phyloP scores from a whole-genome alignment of 768 basidiomycete genomes.

The Calvatia gigantea region DNA sequence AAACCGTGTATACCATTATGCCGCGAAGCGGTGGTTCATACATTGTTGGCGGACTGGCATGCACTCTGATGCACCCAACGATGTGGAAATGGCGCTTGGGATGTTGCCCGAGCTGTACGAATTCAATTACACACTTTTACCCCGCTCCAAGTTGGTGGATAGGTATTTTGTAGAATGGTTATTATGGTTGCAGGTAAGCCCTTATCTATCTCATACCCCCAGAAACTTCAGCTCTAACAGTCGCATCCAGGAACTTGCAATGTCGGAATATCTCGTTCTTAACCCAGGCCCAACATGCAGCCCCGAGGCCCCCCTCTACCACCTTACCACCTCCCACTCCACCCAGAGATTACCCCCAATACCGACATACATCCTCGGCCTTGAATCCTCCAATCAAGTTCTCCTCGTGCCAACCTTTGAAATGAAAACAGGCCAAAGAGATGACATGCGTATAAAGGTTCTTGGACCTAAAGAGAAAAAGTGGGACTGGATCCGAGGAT shows the following conservation, averaged over 20 bases:
- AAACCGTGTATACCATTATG: background rate
- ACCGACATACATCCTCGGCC: constrained; percentile 5
- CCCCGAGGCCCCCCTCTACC: background rate
- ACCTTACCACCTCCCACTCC: too few species aligned
- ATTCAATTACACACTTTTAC: background rate
- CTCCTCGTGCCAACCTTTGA: constrained; percentile 1
- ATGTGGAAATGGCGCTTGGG: background rate
- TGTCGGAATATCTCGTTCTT: constrained; percentile 3
- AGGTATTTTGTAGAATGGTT: constrained; percentile 7
- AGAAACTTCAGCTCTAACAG: background rate
- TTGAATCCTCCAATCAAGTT: background rate
- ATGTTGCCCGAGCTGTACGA: background rate
- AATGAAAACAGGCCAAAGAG: background rate
- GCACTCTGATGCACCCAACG: background rate
- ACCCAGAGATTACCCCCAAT: background rate
- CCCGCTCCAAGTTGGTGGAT: background rate
- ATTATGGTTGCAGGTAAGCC: background rate
- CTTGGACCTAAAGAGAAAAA: background rate
- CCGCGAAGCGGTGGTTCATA: background rate
- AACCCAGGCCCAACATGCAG: background rate
- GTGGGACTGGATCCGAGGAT: constrained; percentile 3
- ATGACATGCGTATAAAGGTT: background rate
- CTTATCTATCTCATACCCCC: background rate
- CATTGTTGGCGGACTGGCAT: constrained; percentile 6
- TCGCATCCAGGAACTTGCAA: background rate